Evolutionary conservation across 371 early-diverging fungal genomes (phyloP).

Genomic region (Saksenaea oblongispora): DNA sequence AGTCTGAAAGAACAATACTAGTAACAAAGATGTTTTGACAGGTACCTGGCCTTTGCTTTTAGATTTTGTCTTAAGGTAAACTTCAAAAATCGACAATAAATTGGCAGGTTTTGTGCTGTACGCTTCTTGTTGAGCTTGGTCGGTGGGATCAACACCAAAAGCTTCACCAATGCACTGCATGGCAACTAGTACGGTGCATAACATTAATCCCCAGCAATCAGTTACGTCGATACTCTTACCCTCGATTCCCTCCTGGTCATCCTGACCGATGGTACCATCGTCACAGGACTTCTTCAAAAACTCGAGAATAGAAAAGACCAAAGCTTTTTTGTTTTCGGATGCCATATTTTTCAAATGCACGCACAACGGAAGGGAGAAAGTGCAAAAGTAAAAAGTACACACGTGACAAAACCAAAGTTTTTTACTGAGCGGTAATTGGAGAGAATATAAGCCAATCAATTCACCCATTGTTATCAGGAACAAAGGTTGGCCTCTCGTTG

Average conservation of each 20-base stretch:
- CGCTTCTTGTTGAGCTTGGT: constrained; percentile 63
- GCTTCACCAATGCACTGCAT: constrained; percentile 95
- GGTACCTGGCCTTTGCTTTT: constrained; percentile 35
- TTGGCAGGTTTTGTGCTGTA: constrained; percentile 86
- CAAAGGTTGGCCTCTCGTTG: background rate
- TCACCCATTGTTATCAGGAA: background rate
- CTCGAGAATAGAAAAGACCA: constrained; percentile 89
- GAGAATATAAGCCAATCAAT: background rate
- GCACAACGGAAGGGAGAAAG: background rate
- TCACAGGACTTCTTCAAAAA: constrained; percentile 81
- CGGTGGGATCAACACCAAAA: constrained; percentile 81
- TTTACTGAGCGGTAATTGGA: background rate
- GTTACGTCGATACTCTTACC: constrained; percentile 46
- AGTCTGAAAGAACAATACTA: constrained; percentile 10
- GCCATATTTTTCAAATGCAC: constrained; percentile 20
- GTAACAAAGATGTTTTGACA: constrained; percentile 10
- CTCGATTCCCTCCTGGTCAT: constrained; percentile 90
- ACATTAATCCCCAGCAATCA: background rate
- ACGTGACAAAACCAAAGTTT: background rate
- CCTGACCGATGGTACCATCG: constrained; percentile 76
- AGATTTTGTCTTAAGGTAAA: constrained; percentile 85
- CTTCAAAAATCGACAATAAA: constrained; percentile 83
- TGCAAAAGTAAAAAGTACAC: background rate
- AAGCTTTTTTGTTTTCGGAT: constrained; percentile 71
- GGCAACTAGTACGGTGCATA: constrained; percentile 64